A percentile compares a stretch with the other conserved stretches of the same genome.
These are phyloP conservation scores for Paralagenidium karlingii DNA, from an alignment of 352 stramenopile species.

Conservation along the genomic window DNA sequence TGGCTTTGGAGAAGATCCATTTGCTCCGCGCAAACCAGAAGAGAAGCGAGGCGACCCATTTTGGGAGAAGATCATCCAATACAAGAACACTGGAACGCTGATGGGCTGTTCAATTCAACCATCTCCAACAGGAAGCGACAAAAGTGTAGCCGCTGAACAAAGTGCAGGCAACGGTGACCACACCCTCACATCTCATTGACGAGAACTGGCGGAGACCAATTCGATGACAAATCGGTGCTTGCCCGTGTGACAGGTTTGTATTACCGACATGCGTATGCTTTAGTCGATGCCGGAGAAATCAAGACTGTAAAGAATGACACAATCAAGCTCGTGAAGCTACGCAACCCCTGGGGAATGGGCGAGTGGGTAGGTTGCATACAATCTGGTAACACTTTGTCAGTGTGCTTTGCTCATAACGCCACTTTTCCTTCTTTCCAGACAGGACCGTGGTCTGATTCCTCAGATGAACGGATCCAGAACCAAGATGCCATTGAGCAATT, in stretches of 20 bases:
- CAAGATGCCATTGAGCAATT: slow-evolving; percentile 65
- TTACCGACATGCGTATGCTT: slow-evolving; percentile 80
- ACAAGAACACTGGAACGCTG: slow-evolving; percentile 72
- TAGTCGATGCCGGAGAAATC: slow-evolving; percentile 68
- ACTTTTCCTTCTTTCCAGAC: slow-evolving; percentile 15
- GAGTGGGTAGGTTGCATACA: slow-evolving; percentile 63
- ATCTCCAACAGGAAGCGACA: slow-evolving; percentile 32
- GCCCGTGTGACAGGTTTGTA: too few species aligned
- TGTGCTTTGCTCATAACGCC: neutral
- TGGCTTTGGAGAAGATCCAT: slow-evolving; percentile 62
- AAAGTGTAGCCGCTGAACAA: slow-evolving; percentile 47
- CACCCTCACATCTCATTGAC: too few species aligned
- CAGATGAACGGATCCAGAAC: slow-evolving; percentile 58
- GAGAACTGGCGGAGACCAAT: too few species aligned
- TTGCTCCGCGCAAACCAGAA: slow-evolving; percentile 17
- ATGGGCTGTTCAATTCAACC: slow-evolving; percentile 90
- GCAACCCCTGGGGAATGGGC: slow-evolving; percentile 87
- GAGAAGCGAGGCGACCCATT: slow-evolving; percentile 53
- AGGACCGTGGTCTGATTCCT: slow-evolving; percentile 75
- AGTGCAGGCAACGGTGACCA: slow-evolving; percentile 70
- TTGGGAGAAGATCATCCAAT: slow-evolving; percentile 64
- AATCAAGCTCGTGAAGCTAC: slow-evolving; percentile 63
- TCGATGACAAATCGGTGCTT: too few species aligned
- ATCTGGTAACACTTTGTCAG: neutral
- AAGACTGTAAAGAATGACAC: slow-evolving; percentile 31